Conservation (phyloP, 495 filamentous ascomycete species). For the Pseudotulostoma volvatum region DNA sequence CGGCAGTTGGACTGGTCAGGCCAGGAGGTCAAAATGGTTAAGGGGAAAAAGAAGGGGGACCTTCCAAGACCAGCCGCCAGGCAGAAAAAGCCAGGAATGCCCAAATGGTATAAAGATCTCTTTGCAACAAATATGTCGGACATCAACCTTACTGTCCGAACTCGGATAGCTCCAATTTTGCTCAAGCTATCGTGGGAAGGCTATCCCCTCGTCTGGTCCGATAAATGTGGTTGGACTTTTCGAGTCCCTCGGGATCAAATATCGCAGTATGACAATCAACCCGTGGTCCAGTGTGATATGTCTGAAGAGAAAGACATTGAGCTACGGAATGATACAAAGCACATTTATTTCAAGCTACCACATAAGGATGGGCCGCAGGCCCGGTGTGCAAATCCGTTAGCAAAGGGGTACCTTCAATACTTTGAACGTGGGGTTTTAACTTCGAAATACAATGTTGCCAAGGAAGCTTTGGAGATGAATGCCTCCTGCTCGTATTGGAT, state of each 20-base stretch:
- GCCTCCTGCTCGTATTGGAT: slow-evolving; percentile 98
- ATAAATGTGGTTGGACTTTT: slow-evolving; percentile 85
- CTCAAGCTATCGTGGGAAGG: slow-evolving; percentile 80
- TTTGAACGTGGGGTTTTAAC: slow-evolving; percentile 80
- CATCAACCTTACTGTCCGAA: slow-evolving; percentile 72
- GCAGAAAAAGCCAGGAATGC: slow-evolving; percentile 90
- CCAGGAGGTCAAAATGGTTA: slow-evolving; percentile 79
- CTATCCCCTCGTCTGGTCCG: slow-evolving; percentile 79
- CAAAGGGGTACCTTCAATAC: slow-evolving; percentile 76
- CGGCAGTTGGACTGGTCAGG: slow-evolving; percentile 89
- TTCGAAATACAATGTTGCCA: slow-evolving; percentile 77
- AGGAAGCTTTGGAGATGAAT: slow-evolving; percentile 94
- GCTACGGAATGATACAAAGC: slow-evolving; percentile 46
- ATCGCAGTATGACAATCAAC: slow-evolving; percentile 47
- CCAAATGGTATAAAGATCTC: slow-evolving; percentile 88
- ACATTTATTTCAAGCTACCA: slow-evolving; percentile 80
- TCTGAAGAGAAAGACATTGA: slow-evolving; percentile 47
- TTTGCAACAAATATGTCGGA: slow-evolving; percentile 45
- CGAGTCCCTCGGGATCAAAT: slow-evolving; percentile 49
- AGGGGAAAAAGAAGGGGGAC: slow-evolving; percentile 73
- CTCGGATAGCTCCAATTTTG: slow-evolving; percentile 73
- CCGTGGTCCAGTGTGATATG: slow-evolving; percentile 60
- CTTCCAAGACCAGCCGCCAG: slow-evolving; percentile 58
- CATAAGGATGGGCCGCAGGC: slow-evolving; percentile 87
- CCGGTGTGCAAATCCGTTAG: slow-evolving; percentile 68